Conservation (phyloP, 257 asterid genomes). For the Solanum piurae region DNA sequence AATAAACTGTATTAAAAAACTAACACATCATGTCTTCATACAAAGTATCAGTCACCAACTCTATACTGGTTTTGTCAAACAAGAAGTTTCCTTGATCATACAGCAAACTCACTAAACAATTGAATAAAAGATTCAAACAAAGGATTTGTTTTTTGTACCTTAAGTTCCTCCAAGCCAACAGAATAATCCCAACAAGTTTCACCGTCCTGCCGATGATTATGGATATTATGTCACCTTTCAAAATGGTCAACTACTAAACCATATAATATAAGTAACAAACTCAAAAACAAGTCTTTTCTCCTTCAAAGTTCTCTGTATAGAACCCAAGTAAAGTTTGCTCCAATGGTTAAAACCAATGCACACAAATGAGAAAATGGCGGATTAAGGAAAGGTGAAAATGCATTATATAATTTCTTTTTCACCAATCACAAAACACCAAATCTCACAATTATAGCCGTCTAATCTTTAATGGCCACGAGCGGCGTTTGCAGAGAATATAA, state of each 20-base stretch:
- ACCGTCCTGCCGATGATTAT: constrained; percentile 55
- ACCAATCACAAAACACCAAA: constrained; percentile 25
- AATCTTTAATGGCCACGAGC: constrained; percentile 30
- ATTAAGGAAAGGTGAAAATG: constrained; percentile 6
- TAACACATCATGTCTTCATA: constrained; percentile 13
- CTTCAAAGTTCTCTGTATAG: constrained; percentile 42
- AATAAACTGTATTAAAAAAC: background rate
- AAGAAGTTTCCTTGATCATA: constrained; percentile 5
- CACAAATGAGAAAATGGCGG: constrained; percentile 6
- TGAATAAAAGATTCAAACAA: constrained; percentile 7
- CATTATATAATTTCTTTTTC: constrained; percentile 2
- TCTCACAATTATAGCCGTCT: background rate
- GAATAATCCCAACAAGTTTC: constrained; percentile 40
- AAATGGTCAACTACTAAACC: constrained; percentile 17
- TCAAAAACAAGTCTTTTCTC: background rate
- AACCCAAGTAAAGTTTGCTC: constrained; percentile 6
- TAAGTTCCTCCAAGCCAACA: constrained; percentile 30
- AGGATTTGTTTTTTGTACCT: constrained; percentile 20
- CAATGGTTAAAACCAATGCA: constrained; percentile 7
- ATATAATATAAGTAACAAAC: background rate
- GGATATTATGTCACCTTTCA: constrained; percentile 23
- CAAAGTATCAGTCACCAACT: constrained; percentile 22
- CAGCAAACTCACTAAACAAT: constrained; percentile 14
- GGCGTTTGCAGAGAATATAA: constrained; percentile 28
- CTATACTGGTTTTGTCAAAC: constrained; percentile 8